phyloP scores from a whole-genome alignment of 2,329 filamentous ascomycete species.

The Xylaria sp. region DNA sequence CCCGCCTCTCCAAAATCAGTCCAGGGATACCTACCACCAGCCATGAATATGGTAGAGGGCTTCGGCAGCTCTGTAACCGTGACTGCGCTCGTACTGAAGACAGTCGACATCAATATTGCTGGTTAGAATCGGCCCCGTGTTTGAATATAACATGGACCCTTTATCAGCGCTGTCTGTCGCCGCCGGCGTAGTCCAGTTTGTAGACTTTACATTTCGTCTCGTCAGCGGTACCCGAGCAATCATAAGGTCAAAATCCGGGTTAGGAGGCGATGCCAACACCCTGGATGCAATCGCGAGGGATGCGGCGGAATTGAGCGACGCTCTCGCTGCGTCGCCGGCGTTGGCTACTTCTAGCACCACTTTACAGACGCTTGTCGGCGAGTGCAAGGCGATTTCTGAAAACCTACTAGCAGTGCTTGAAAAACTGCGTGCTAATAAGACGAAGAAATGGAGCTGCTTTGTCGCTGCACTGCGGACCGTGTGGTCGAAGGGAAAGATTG shows the following conservation, averaged over 20 bases:
- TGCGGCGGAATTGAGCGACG: slow-evolving; percentile 11
- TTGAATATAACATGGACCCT: slow-evolving; percentile 13
- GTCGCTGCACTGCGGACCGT: slow-evolving; percentile 8
- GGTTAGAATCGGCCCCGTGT: neutral
- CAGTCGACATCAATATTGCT: neutral
- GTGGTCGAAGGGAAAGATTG: slow-evolving; percentile 17
- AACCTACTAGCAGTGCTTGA: neutral
- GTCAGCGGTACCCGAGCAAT: slow-evolving; percentile 13
- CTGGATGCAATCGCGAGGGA: slow-evolving; percentile 17
- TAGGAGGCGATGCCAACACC: slow-evolving; percentile 8
- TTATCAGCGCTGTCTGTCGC: slow-evolving; percentile 17
- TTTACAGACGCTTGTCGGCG: slow-evolving; percentile 13
- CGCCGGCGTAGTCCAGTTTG: slow-evolving; percentile 12
- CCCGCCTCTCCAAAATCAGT: neutral
- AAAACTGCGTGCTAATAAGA: slow-evolving; percentile 9
- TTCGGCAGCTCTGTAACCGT: neutral
- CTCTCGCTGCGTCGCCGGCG: slow-evolving; percentile 7
- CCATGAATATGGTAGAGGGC: neutral
- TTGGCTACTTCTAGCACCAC: slow-evolving; percentile 10
- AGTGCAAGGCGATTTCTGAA: slow-evolving; percentile 12
- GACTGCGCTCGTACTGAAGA: neutral
- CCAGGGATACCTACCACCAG: neutral
- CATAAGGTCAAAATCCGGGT: slow-evolving; percentile 12
- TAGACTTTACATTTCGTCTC: slow-evolving; percentile 19
- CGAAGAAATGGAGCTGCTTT: slow-evolving; percentile 19